Conservation (phyloP, 2,329 filamentous ascomycete genomes). For the Scedosporium aurantiacum region DNA sequence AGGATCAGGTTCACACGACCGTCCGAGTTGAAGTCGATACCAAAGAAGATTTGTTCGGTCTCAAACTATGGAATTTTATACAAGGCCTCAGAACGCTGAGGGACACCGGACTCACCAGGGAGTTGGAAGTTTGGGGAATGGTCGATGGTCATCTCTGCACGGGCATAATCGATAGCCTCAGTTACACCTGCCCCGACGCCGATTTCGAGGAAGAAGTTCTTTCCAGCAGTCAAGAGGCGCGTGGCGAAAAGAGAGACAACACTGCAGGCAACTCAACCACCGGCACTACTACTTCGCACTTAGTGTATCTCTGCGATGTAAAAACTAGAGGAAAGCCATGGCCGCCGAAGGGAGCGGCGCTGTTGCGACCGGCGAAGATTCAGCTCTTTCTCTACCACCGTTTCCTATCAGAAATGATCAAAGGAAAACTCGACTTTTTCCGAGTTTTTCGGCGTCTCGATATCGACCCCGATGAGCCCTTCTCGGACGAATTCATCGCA, state of each 20-base stretch:
- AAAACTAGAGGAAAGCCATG: constrained; percentile 66
- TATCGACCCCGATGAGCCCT: constrained; percentile 51
- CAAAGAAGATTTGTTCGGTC: constrained; percentile 71
- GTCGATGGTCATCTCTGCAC: constrained; percentile 75
- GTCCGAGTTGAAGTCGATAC: constrained; percentile 61
- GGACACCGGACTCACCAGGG: constrained; percentile 60
- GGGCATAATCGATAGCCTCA: constrained; percentile 81
- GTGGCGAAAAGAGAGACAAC: constrained; percentile 6
- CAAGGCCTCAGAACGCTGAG: constrained; percentile 68
- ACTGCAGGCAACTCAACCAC: neutral
- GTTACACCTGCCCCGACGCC: constrained; percentile 62
- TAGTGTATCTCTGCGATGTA: constrained; percentile 71
- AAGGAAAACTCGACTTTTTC: constrained; percentile 57
- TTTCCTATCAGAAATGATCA: constrained; percentile 66
- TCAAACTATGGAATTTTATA: constrained; percentile 83
- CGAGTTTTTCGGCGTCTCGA: constrained; percentile 61
- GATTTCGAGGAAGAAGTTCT: constrained; percentile 52
- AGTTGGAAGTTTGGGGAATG: constrained; percentile 76
- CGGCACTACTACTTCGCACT: constrained; percentile 16
- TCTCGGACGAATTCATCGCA: constrained; percentile 70
- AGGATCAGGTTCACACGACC: constrained; percentile 72
- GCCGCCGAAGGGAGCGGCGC: constrained; percentile 52
- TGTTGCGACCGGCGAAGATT: constrained; percentile 67
- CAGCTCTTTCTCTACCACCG: constrained; percentile 86
- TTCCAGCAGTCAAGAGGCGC: constrained; percentile 13